Evolutionary conservation across 2,329 filamentous ascomycete genomes (phyloP), one percentile per base, ranked within the genome.

Genomic region (Diaporthe helianthi): DNA sequence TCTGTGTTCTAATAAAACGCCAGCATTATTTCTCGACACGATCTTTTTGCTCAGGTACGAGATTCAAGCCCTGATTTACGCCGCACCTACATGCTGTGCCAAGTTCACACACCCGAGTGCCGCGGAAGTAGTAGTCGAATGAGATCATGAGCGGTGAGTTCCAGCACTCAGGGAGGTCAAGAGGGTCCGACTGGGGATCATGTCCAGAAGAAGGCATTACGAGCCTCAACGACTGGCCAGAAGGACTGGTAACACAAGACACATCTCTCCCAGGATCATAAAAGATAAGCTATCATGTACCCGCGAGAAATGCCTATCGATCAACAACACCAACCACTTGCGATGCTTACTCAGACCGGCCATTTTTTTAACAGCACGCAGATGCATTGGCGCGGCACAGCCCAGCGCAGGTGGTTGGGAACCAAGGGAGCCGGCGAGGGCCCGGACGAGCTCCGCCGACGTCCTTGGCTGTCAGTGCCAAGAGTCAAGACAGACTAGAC

Each of bases 221-320:
- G 65, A 46, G 68, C 31, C 29, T 64, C 47, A 67, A 70, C 54
- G 55, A 68, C 65, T 70, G 64, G 68, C 41, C 55, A 63, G 15
- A 22, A 67, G 47, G 51, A 46, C 64, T 49, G 47, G 64, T 58
- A 36, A 24, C 29, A 58, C 29, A n/a, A 47, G 38, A 15, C 13
- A 24, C 15, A 55, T 38, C 41, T 15, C 19, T 24, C 26, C 29
- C 26, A 49, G n/a, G 29, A n/a, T 22, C 38, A n/a, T 41, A n/a
- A 47, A 47, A 24, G 41, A 47, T 29, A 55, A 33, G 41, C n/a
- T 31, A 22, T 13, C 31, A 67, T 49, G n/a, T 31, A 36, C 22
- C 26, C 29, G 17, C 64, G 64, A 51, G 51, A 41, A 55, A 24
- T 6, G 44, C 17, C 38, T 49, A 55, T 47, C 63, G 46, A 54